These are phyloP conservation scores for Neonectria punicea DNA, from an alignment of 2,329 filamentous ascomycete genomes.

Conservation along the genomic window DNA sequence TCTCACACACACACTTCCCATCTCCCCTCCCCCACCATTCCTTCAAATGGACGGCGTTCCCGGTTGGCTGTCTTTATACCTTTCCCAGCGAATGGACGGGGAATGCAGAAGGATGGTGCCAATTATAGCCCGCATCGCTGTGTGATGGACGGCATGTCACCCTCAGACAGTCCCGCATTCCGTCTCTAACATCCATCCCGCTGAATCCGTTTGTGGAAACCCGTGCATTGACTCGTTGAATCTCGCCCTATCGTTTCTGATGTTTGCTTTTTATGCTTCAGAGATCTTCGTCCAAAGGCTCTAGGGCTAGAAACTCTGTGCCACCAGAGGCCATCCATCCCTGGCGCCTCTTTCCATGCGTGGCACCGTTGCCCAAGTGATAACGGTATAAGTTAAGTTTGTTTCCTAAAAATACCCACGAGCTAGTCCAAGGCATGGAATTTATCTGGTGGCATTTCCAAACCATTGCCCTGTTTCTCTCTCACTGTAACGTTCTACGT, in stretches of 20 bases:
- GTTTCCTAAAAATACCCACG: slow-evolving; percentile 32
- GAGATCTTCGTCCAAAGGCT: slow-evolving; percentile 1
- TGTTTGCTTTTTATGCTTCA: not conserved
- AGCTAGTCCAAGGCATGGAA: slow-evolving; percentile 20
- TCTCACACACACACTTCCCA: not conserved
- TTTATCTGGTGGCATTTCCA: slow-evolving; percentile 14
- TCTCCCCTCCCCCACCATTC: not conserved
- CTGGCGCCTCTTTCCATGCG: slow-evolving; percentile 17
- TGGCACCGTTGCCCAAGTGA: slow-evolving; percentile 11
- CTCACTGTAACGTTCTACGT: slow-evolving; percentile 4
- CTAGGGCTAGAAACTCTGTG: slow-evolving; percentile 1
- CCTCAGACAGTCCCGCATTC: not conserved
- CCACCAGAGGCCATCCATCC: slow-evolving; percentile 14
- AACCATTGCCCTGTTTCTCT: not conserved
- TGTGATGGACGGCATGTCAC: slow-evolving; percentile 10
- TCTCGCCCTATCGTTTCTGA: slow-evolving; percentile 4
- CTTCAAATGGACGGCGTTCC: not conserved
- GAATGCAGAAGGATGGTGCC: slow-evolving; percentile 4
- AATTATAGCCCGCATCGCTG: slow-evolving; percentile 17
- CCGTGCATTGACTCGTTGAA: not conserved
- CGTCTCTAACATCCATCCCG: not conserved
- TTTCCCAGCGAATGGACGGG: not conserved
- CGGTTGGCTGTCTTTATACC: not conserved
- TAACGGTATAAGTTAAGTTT: not conserved
- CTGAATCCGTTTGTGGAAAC: slow-evolving; percentile 7